A percentile compares a stretch with the other conserved stretches of the same genome.
Conservation (phyloP, 1,284 basidiomycete genomes). For the Sanguinoderma infundibulare region DNA sequence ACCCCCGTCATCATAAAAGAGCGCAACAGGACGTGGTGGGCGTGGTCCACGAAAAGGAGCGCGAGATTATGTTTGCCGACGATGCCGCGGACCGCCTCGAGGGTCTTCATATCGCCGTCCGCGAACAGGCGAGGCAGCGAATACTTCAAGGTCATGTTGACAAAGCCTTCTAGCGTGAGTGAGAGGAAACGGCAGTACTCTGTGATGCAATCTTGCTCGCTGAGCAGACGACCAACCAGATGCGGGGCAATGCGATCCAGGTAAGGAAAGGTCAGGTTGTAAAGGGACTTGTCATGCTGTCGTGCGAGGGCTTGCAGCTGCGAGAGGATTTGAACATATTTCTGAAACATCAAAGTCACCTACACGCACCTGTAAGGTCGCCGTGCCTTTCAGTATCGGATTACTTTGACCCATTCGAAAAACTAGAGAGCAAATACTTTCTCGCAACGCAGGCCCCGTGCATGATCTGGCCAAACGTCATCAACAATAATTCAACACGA, state of each 20-base stretch:
- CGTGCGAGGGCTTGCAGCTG: constrained; percentile 68
- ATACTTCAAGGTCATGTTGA: constrained; percentile 66
- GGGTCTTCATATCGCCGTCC: constrained; percentile 50
- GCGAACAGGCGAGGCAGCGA: constrained; percentile 78
- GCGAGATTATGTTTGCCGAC: constrained; percentile 49
- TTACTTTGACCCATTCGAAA: constrained; percentile 70
- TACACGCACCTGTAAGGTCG: constrained; percentile 65
- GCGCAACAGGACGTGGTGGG: constrained; percentile 71
- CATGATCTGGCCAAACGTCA: constrained; percentile 44
- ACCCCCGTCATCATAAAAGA: constrained; percentile 67
- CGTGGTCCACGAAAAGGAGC: constrained; percentile 63
- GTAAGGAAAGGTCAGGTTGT: constrained; percentile 73
- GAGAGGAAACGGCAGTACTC: constrained; percentile 71
- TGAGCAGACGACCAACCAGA: constrained; percentile 62
- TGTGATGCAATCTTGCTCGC: constrained; percentile 59
- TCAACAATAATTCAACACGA: not conserved
- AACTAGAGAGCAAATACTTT: constrained; percentile 69
- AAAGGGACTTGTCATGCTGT: constrained; percentile 66
- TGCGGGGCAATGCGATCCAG: constrained; percentile 72
- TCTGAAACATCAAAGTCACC: constrained; percentile 16
- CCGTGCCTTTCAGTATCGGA: constrained; percentile 69
- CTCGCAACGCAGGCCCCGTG: constrained; percentile 57
- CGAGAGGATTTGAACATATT: not conserved
- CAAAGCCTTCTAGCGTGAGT: constrained; percentile 62
- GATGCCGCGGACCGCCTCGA: constrained; percentile 46